These are phyloP conservation scores for Lagerstroemia speciosa DNA, from an alignment of 345 rosid species.

Conservation along the genomic window DNA sequence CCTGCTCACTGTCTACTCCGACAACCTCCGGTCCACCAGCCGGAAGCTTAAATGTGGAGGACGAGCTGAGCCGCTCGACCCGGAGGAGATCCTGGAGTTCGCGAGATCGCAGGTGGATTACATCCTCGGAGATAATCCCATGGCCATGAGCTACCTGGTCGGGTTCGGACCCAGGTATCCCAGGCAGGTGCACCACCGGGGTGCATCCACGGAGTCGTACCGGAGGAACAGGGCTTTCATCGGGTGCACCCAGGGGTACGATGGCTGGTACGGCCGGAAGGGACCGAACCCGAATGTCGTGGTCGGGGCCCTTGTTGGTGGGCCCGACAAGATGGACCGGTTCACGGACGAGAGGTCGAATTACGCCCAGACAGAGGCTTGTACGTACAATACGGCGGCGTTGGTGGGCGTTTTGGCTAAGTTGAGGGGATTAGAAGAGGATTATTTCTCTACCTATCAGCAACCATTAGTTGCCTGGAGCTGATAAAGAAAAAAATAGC, in stretches of 20 bases:
- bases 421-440: slow-evolving; percentile 13
- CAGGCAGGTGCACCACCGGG: slow-evolving; percentile 54
- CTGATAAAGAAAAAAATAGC: background rate
- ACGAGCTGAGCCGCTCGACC: slow-evolving; percentile 14
- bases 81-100: slow-evolving; percentile 23
- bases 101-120: slow-evolving; percentile 54
- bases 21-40: slow-evolving; percentile 23
- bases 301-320: slow-evolving; percentile 56
- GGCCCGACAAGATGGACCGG: slow-evolving; percentile 39
- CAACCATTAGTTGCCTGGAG: background rate
- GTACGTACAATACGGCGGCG: slow-evolving; percentile 50
- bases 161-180: slow-evolving; percentile 49
- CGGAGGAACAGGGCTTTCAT: slow-evolving; percentile 35
- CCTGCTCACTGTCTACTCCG: slow-evolving; percentile 43
- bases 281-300: slow-evolving; percentile 41
- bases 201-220: slow-evolving; percentile 47
- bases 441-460: background rate
- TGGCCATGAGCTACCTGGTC: slow-evolving; percentile 50
- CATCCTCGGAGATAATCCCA: slow-evolving; percentile 50
- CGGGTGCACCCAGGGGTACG: slow-evolving; percentile 65
- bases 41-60: slow-evolving; percentile 23
- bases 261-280: slow-evolving; percentile 27
- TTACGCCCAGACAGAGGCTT: slow-evolving; percentile 48
- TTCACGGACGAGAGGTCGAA: slow-evolving; percentile 38
- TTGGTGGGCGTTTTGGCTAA: slow-evolving; percentile 50